These are phyloP conservation scores for Achlya hypogyna DNA, from an alignment of 352 stramenopile species.

Conservation along the genomic window DNA sequence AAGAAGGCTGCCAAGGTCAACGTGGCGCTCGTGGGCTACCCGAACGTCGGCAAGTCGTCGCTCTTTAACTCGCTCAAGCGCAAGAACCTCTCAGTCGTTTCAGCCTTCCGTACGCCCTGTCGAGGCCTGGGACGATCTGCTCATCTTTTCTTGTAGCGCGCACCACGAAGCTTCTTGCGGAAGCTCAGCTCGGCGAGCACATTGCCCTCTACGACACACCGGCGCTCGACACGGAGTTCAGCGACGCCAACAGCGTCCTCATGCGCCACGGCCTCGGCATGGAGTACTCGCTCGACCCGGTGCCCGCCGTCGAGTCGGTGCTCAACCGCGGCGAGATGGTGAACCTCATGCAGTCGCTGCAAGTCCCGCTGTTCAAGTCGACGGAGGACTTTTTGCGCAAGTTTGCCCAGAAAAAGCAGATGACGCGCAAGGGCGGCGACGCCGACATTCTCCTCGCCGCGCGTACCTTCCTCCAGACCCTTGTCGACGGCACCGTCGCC, in stretches of 20 bases:
- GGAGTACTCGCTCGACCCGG: conserved; percentile 91
- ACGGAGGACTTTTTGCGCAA: conserved; percentile 94
- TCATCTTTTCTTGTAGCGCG: conserved; percentile 19
- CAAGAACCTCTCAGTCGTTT: conserved; percentile 37
- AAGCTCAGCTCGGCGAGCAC: conserved; percentile 96
- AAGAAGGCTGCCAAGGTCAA: conserved; percentile 64
- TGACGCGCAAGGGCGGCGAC: conserved; percentile 94
- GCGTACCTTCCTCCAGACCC: conserved; percentile 71
- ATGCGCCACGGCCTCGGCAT: conserved; percentile 93
- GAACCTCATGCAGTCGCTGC: conserved; percentile 95
- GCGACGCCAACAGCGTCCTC: conserved; percentile 68
- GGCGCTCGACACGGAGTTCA: conserved; percentile 94
- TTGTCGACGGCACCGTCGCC: conserved; percentile 50
- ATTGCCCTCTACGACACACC: conserved; percentile 95
- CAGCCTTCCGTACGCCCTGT: conserved; percentile 25
- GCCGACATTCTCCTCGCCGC: conserved; percentile 92
- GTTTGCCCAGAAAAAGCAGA: conserved; percentile 88
- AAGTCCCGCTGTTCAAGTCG: conserved; percentile 89
- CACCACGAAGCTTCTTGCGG: conserved; percentile 71
- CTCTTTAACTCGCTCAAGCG: conserved; percentile 95
- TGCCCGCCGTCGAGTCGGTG: conserved; percentile 86
- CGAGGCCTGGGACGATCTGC: background rate
- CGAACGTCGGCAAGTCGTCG: conserved; percentile 93
- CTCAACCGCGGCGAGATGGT: conserved; percentile 84
- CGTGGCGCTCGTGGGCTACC: conserved; percentile 98